Base-by-base conservation (phyloP, 139 green algal species). In the Chlorella sorokiniana region DNA sequence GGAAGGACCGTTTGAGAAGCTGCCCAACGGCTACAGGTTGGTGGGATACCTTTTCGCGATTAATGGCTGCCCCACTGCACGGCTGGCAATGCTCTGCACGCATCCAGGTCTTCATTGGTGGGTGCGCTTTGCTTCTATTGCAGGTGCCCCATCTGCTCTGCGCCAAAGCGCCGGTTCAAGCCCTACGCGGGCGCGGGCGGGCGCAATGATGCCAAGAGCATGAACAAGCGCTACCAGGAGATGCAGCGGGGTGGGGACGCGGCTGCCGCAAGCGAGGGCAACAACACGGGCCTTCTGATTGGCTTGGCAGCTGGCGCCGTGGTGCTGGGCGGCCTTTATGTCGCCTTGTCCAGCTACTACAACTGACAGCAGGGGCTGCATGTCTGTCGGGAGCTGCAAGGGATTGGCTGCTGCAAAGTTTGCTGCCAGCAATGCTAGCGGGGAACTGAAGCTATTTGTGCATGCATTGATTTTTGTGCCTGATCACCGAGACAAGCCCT, bases 121-220 rank as follows among this genome's bases (percentile, higher is more conserved):
- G 52, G 22, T 23, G 22, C 52, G 52, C 52, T 23, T 10, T 61
- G 52, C 61, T 27, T 27, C 45, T 22, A 18, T 6, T 61, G 42
- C 59, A 70, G 63, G 41, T 87, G 83, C 83, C 83, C 83, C 37
- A 78, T 79, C 27, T 87, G 83, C 83, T 51, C 35, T 29, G 65
- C 83, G 6, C 77, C 77, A 41, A 87, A 87, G 56, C 59, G 69
- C 40, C 68, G 83, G 4, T 87, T 87, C 83, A 81, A 87, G 83
- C n/a, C 83, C 18, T 87, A 84, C 27, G 59, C 65, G 27, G 67
- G 76, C 52, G 59, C 16, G 56, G 7, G 9, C 31, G 52, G 56
- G 5, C 52, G 68, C 59, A 84, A 84, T 45, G 77, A 87, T 45
- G 1, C 42, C 20, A 84, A 84, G 64, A 64, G 31, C 29, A 86